Evolutionary conservation across 2,329 filamentous ascomycete genomes (phyloP), one percentile per base, ranked within the genome.

Genomic region (Zasmidium citrigriseum): DNA sequence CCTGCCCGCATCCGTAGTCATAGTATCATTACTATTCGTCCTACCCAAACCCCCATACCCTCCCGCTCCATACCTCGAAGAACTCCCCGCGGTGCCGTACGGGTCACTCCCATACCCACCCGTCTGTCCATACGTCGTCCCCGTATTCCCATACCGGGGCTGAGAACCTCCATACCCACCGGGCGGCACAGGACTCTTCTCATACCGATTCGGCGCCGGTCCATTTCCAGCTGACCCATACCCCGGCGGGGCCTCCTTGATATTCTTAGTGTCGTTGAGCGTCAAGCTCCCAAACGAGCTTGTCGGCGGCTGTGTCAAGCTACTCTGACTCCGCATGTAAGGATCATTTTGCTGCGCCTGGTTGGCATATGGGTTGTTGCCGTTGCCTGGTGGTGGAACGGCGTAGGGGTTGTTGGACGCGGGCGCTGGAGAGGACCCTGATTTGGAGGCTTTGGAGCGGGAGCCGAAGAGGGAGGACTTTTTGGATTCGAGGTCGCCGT

Each of bases 381-480:
- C 7, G 14, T 34, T 34, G 7, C 14, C 7, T 34, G 50, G 47
- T 7, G 52, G 50, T 14, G 53, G n/a, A n/a, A 82, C 79, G 46
- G 83, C 83, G 65, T 86, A 86, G 22, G 84, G 84, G 68, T 87
- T 84, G 24, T 76, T 75, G 50, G 72, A 67, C 34, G 77, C 71
- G 27, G 80, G 76, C 21, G 68, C 60, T 44, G 66, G 60, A 14
- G 66, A 60, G n/a, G 34, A 41, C 24, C 79, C 76, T 24, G 82
- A 76, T 55, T 77, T 79, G 71, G 84, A 84, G 21, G 77, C 78
- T 71, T 83, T 85, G 52, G 78, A 80, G 63, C 80, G 76, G 64
- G 77, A 77, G 63, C 83, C 83, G 66, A 87, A 87, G 27, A 87
- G 81, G n/a, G 83, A 82, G 57, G 76, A 77, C 71, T 83, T 82